Conservation (phyloP, 176 grass and related monocot genomes). For the Metroxylon sagu region DNA sequence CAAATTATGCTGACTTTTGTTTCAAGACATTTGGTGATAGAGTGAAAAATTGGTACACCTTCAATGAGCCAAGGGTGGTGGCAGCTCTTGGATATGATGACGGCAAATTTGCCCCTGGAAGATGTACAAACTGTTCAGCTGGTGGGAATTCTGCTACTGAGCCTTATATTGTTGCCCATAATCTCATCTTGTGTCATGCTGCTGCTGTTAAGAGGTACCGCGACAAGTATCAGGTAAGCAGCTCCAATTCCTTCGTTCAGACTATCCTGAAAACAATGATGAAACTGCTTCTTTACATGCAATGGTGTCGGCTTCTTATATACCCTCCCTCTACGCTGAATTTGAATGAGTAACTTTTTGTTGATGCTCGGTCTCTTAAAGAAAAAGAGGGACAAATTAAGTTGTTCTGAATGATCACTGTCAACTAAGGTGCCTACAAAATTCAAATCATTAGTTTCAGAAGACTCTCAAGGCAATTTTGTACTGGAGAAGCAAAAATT, state of each 20-base stretch:
- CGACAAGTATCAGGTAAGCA: conserved; percentile 60
- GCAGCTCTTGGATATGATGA: conserved; percentile 81
- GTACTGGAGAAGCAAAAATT: too few relatives aligned
- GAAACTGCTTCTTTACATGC: too few relatives aligned
- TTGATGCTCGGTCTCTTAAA: too few relatives aligned
- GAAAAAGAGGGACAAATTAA: too few relatives aligned
- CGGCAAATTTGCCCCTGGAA: conserved; percentile 60
- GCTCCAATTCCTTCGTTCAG: not conserved
- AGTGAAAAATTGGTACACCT: conserved; percentile 87
- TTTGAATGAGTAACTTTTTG: too few relatives aligned
- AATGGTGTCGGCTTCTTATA: too few relatives aligned
- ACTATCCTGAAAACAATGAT: not conserved
- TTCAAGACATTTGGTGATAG: conserved; percentile 58
- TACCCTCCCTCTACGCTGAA: too few relatives aligned
- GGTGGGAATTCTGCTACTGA: conserved; percentile 78
- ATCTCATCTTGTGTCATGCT: conserved; percentile 79
- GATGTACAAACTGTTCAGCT: conserved; percentile 42
- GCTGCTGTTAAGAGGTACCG: conserved; percentile 60
- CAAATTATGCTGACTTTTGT: conserved; percentile 55
- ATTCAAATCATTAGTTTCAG: too few relatives aligned
- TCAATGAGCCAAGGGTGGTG: conserved; percentile 42
- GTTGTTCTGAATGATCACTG: too few relatives aligned
- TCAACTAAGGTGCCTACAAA: too few relatives aligned
- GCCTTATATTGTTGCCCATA: conserved; percentile 63
- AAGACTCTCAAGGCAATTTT: too few relatives aligned